Base-by-base conservation (phyloP, 1,284 basidiomycete genomes). In the Malassezia nana region DNA sequence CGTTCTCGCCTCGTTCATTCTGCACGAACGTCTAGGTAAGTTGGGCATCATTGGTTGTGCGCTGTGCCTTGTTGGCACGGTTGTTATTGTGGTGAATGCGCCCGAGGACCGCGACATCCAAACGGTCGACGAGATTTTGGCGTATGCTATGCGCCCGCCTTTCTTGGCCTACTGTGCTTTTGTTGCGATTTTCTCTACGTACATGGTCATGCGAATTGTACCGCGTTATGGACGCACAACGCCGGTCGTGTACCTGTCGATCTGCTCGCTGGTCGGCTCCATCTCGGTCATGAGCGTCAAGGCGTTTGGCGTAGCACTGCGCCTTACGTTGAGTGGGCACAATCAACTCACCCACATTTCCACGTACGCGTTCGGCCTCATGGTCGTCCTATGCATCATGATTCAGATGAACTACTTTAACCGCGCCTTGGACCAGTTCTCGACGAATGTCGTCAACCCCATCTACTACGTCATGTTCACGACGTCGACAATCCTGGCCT, bases 371-470 rank as follows among this genome's bases (percentile, higher is more conserved):
- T 95, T 98, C 69, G 88, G 83, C 38, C 79, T 89, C 48, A 82
- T 89, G 29, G 86, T 91, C 3, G 81, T 81, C 1, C 78, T 83
- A 2, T 96, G 89, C 77, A 96, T 98, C 69, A 72, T 94, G 48
- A 82, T 94, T 1, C 91, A 95, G 77, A 91, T 94, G 87, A 92
- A 95, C 78, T 98, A 94, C 78, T 95, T 96, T 78, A 98, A 96
- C 80, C 95, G 95, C 74, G 94, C 92, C 0, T 80, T 98, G 49
- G 92, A 96, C 73, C 88, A 85, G 1, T 98, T 96, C 76, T 90
- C 89, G 4, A 96, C 92, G 40, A 98, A 96, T 72, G 88, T 96
- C 87, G 91, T 98, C 55, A 98, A 99, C 74, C 92, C 94, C 0
- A 87, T 94, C 79, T 98, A 98, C 78, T 96, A 92, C 72, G 92